These are phyloP conservation scores for Thymus mandschuricus DNA, from an alignment of 257 asterid genomes.

Conservation along the genomic window DNA sequence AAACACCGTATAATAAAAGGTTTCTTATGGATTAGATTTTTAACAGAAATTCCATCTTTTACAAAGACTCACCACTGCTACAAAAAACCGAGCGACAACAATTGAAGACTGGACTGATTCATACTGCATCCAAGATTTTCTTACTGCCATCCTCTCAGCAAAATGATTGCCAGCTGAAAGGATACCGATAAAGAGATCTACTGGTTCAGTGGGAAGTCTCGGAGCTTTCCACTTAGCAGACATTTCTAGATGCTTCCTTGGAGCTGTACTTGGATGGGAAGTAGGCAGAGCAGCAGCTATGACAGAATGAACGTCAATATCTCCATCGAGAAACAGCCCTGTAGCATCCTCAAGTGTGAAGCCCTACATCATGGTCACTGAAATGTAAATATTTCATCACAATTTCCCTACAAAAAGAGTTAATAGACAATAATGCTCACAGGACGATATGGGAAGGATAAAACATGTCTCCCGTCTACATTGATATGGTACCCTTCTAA, in stretches of 20 bases:
- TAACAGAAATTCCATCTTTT: slow-evolving; percentile 28
- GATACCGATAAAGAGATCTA: slow-evolving; percentile 84
- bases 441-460: slow-evolving; percentile 84
- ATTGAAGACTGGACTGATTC: slow-evolving; percentile 57
- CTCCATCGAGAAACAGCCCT: slow-evolving; percentile 75
- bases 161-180: slow-evolving; percentile 97
- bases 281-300: slow-evolving; percentile 87
- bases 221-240: slow-evolving; percentile 80
- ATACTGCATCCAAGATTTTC: slow-evolving; percentile 96
- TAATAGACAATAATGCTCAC: slow-evolving; percentile 56
- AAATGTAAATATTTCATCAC: slow-evolving; percentile 28
- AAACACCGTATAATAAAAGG: slow-evolving; percentile 22
- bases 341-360: slow-evolving; percentile 95
- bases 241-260: slow-evolving; percentile 74
- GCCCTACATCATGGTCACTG: slow-evolving; percentile 52
- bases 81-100: slow-evolving; percentile 80
- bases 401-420: slow-evolving; percentile 15
- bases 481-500: slow-evolving; percentile 90
- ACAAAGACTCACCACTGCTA: slow-evolving; percentile 76
- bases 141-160: slow-evolving; percentile 95
- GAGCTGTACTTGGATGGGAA: slow-evolving; percentile 79
- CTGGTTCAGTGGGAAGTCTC: slow-evolving; percentile 58
- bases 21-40: slow-evolving; percentile 22
- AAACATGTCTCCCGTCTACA: slow-evolving; percentile 87
- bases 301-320: slow-evolving; percentile 68